phyloP scores from a whole-genome alignment of 2,329 filamentous ascomycete species.

The Neofusicoccum cordaticola region DNA sequence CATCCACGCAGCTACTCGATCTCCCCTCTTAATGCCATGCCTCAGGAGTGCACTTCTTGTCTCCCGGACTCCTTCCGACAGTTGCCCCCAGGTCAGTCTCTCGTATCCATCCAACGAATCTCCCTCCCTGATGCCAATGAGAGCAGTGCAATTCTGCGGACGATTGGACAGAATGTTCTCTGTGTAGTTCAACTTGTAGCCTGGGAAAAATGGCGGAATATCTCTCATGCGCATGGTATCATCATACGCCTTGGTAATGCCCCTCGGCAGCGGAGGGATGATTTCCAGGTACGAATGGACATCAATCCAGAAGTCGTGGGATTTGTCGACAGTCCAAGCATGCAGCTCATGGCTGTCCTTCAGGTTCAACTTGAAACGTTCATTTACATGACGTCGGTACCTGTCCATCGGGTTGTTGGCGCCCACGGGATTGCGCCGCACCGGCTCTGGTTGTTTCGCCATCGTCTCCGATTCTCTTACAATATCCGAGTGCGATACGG shows the following conservation, averaged over 20 bases:
- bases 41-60: conserved; percentile 38
- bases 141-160: conserved; percentile 32
- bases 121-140: conserved; percentile 41
- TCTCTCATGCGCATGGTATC: conserved; percentile 30
- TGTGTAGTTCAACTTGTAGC: conserved; percentile 39
- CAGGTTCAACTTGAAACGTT: conserved; percentile 24
- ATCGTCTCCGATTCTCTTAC: background rate
- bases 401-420: conserved; percentile 28
- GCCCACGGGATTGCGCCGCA: conserved; percentile 25
- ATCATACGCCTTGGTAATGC: conserved; percentile 37
- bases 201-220: conserved; percentile 33
- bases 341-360: conserved; percentile 36
- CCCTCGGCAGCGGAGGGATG: conserved; percentile 33
- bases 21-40: conserved; percentile 37
- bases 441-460: background rate
- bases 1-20: conserved; percentile 42
- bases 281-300: conserved; percentile 40
- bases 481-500: no score
- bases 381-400: conserved; percentile 31
- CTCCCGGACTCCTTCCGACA: conserved; percentile 39
- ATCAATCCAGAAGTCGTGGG: conserved; percentile 45
- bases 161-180: conserved; percentile 41
- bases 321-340: conserved; percentile 38
- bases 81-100: conserved; percentile 39
- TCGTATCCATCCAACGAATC: conserved; percentile 35